Conservation (phyloP, 2,329 filamentous ascomycete species). For the Beauveria sp. region DNA sequence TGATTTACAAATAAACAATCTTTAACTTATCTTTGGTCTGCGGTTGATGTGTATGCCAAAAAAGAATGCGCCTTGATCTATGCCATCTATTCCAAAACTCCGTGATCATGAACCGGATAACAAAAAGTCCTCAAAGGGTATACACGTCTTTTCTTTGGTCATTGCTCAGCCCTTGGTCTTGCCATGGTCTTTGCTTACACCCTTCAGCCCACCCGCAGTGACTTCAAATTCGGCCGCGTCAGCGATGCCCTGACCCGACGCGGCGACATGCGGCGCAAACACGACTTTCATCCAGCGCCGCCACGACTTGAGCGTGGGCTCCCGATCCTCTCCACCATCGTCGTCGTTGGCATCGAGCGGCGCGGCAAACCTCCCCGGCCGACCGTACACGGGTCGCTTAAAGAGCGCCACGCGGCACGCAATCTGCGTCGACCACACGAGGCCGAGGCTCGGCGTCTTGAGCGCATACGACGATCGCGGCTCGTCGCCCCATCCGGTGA, state of each 20-base stretch:
- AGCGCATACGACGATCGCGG: constrained; percentile 37
- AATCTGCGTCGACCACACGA: constrained; percentile 89
- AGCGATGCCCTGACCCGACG: constrained; percentile 39
- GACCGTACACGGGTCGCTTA: constrained; percentile 54
- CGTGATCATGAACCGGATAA: background rate
- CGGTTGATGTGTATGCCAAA: background rate
- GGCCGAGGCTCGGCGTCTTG: constrained; percentile 80
- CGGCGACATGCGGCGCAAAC: constrained; percentile 69
- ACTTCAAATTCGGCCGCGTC: constrained; percentile 68
- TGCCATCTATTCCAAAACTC: background rate
- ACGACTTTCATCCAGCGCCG: constrained; percentile 79
- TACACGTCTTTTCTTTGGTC: background rate
- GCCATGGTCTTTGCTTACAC: constrained; percentile 8
- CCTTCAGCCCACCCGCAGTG: constrained; percentile 53
- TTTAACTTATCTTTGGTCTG: background rate
- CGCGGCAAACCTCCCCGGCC: constrained; percentile 28
- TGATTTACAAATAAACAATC: constrained; percentile 2
- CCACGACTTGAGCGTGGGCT: constrained; percentile 50
- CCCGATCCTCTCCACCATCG: constrained; percentile 34
- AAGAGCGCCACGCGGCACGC: constrained; percentile 74
- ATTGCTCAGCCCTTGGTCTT: background rate
- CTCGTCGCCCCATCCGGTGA: constrained; percentile 88
- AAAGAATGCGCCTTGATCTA: background rate
- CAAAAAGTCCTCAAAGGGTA: background rate
- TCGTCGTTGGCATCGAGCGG: constrained; percentile 25